Evolutionary conservation across 2,329 filamentous ascomycete species (phyloP), one percentile per base, ranked within the genome.

Genomic region (Westerdykella ornata): DNA sequence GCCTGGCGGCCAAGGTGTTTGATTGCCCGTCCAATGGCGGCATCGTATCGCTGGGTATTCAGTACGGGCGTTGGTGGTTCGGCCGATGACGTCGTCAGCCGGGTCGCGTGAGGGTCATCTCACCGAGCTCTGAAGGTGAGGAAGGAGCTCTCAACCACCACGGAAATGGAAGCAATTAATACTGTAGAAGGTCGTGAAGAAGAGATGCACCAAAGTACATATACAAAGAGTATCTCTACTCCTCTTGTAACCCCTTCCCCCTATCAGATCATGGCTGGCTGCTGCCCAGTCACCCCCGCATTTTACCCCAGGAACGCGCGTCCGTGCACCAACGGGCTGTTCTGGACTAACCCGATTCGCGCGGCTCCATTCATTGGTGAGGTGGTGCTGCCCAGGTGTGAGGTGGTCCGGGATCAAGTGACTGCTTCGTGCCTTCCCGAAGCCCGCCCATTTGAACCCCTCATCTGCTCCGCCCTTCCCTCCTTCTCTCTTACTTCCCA

Each of bases 341-440:
- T 4, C 2, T 4, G 7, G 22, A 26, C 39, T 44, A 44, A 39
- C 45, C 44, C 31, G 15, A 41, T 46, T 45, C 29, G 48, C 47
- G 45, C 13, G 37, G 42, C 45, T 37, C 46, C 33, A 53, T 52
- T 49, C 46, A 40, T 41, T 34, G 41, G 41, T 41, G 39, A 47
- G 44, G 18, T n/a, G 39, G 30, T 7, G 18, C 37, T 29, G 42
- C 46, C 49, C 40, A 45, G 44, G 60, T 59, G 56, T 60, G 57
- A 51, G 51, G 49, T 57, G 53, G n/a, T n/a, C n/a, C n/a, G n/a
- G n/a, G n/a, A 63, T 61, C 60, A 65, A 59, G 56, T 65, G 61
- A 63, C 56, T 42, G 37, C 42, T 46, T 46, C 30, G 9, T 17
- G 3, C 30, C n/a, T 13, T 17, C 13, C 13, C 8, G n/a, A 14